phyloP scores from a whole-genome alignment of 352 stramenopile genomes.

The Phytopythium helicoides region DNA sequence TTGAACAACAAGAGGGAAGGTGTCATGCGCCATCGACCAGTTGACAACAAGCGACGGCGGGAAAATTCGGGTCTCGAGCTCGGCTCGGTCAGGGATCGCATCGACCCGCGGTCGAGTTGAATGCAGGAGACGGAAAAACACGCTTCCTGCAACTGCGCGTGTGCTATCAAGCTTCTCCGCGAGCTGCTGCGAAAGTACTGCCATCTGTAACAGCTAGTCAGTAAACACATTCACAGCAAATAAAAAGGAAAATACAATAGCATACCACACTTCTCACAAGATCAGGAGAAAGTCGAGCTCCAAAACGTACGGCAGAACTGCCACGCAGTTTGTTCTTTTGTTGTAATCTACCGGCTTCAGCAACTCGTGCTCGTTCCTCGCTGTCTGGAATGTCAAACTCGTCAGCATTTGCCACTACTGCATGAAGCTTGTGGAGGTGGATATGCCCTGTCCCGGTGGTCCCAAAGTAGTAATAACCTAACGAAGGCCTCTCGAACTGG shows the following conservation, averaged over 20 bases:
- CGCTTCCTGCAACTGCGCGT: slow-evolving; percentile 81
- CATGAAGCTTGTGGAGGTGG: slow-evolving; percentile 24
- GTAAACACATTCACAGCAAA: slow-evolving; percentile 1
- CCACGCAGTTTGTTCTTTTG: background rate
- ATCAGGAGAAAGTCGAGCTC: slow-evolving; percentile 32
- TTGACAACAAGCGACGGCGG: slow-evolving; percentile 55
- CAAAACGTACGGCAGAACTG: slow-evolving; percentile 23
- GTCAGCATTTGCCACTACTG: slow-evolving; percentile 1
- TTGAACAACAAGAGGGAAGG: slow-evolving; percentile 89
- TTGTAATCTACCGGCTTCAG: slow-evolving; percentile 1
- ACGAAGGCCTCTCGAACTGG: slow-evolving; percentile 51
- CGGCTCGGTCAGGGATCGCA: slow-evolving; percentile 68
- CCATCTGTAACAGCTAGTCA: slow-evolving; percentile 47
- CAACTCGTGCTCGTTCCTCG: slow-evolving; percentile 14
- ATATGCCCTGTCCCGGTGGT: slow-evolving; percentile 55
- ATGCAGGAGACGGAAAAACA: slow-evolving; percentile 87
- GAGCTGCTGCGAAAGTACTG: slow-evolving; percentile 93
- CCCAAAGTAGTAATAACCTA: slow-evolving; percentile 77
- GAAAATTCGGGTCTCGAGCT: slow-evolving; percentile 69
- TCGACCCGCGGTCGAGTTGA: slow-evolving; percentile 59
- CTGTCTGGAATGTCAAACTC: slow-evolving; percentile 23
- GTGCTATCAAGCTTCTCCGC: slow-evolving; percentile 96
- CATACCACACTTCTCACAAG: slow-evolving; percentile 43
- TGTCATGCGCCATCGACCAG: slow-evolving; percentile 83
- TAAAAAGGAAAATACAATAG: background rate